Conservation (phyloP, 2,329 filamentous ascomycete species). For the Colletotrichum sp. region DNA sequence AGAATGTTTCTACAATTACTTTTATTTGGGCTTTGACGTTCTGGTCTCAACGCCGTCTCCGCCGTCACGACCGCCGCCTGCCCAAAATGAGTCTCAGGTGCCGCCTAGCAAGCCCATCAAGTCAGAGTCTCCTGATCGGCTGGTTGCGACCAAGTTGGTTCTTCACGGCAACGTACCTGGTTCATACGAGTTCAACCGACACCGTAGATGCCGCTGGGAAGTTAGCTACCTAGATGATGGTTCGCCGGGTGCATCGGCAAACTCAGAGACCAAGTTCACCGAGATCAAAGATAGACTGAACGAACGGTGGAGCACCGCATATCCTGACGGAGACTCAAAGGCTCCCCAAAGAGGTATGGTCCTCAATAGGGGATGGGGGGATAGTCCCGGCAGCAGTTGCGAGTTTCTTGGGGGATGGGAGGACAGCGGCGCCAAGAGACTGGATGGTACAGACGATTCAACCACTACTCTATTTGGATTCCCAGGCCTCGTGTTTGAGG, state of each 20-base stretch:
- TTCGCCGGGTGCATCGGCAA: constrained; percentile 51
- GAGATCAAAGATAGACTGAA: constrained; percentile 73
- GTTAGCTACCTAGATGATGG: constrained; percentile 64
- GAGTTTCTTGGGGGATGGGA: constrained; percentile 89
- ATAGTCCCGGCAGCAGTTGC: constrained; percentile 88
- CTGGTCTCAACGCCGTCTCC: constrained; percentile 80
- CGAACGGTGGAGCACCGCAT: constrained; percentile 72
- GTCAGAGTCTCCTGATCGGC: constrained; percentile 59
- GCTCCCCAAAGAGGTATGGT: constrained; percentile 77
- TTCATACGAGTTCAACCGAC: constrained; percentile 95
- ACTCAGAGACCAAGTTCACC: constrained; percentile 81
- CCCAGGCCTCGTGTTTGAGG: constrained; percentile 93
- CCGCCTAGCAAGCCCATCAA: constrained; percentile 40
- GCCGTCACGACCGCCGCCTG: constrained; percentile 68
- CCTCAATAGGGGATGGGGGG: constrained; percentile 87
- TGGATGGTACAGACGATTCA: constrained; percentile 60
- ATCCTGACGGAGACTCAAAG: constrained; percentile 58
- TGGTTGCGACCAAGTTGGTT: constrained; percentile 90
- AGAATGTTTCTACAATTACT: constrained; percentile 97
- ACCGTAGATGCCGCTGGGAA: constrained; percentile 88
- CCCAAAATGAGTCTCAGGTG: constrained; percentile 24
- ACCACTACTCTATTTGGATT: constrained; percentile 91
- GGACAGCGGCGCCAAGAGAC: constrained; percentile 66
- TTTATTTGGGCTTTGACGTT: constrained; percentile 92
- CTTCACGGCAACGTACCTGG: constrained; percentile 95